Conservation (phyloP, 495 filamentous ascomycete genomes). For the Talaromyces nanjingensis region DNA sequence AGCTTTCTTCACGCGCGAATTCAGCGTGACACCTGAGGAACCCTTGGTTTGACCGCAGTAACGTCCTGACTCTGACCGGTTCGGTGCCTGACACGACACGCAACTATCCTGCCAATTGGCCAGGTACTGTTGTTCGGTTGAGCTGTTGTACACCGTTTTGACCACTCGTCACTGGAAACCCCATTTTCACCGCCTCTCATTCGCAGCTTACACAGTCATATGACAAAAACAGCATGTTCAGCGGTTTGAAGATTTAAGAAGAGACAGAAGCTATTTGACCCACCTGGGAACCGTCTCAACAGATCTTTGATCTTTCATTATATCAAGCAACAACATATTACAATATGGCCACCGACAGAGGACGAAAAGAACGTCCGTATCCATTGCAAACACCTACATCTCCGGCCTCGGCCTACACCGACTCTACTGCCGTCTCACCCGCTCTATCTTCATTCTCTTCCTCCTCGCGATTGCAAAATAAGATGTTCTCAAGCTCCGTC, state of each 20-base stretch:
- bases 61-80: not conserved
- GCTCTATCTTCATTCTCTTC: slow-evolving; percentile 35
- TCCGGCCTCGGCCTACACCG: slow-evolving; percentile 3
- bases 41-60: slow-evolving; percentile 3
- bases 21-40: slow-evolving; percentile 5
- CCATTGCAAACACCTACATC: not conserved
- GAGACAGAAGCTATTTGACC: not conserved
- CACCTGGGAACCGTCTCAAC: not conserved
- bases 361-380: not conserved
- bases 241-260: not conserved
- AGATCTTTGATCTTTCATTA: not conserved
- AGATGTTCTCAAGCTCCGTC: slow-evolving; percentile 47
- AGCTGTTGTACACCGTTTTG: not conserved
- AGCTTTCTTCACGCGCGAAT: not conserved
- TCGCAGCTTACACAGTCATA: slow-evolving; percentile 1
- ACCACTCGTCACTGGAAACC: not conserved
- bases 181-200: slow-evolving; percentile 3
- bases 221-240: not conserved
- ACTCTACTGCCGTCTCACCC: slow-evolving; percentile 38
- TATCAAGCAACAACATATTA: not conserved
- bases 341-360: slow-evolving; percentile 1
- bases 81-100: slow-evolving; percentile 8
- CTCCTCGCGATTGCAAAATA: slow-evolving; percentile 15
- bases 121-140: not conserved
- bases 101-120: not conserved